Evolutionary conservation across 805 yeast genomes (phyloP).

Genomic region (Ogataea populi-albae): DNA sequence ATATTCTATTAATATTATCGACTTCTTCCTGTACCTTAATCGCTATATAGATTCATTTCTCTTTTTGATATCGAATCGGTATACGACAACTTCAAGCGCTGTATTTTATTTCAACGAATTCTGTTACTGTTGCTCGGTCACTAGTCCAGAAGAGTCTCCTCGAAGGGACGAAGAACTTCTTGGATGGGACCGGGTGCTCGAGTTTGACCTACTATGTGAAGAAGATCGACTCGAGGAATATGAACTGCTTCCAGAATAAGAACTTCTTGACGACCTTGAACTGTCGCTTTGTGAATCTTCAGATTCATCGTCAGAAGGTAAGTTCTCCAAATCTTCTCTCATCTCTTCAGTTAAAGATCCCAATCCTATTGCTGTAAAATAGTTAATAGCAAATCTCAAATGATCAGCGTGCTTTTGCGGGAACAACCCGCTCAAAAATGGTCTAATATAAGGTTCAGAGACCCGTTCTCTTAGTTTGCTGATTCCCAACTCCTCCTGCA

Average conservation of each 20-base stretch:
- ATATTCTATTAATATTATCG: too few relatives aligned
- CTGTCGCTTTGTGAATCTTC: slow-evolving; percentile 9
- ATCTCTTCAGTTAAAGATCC: slow-evolving; percentile 80
- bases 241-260: slow-evolving; percentile 7
- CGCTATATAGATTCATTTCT: too few relatives aligned
- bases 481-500: slow-evolving; percentile 74
- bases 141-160: too few relatives aligned
- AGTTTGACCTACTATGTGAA: slow-evolving; percentile 14
- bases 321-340: slow-evolving; percentile 45
- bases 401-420: slow-evolving; percentile 54
- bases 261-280: slow-evolving; percentile 7
- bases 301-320: slow-evolving; percentile 24
- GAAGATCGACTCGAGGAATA: slow-evolving; percentile 12
- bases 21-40: too few relatives aligned
- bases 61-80: too few relatives aligned
- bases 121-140: too few relatives aligned
- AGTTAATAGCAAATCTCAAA: slow-evolving; percentile 79
- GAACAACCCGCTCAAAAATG: slow-evolving; percentile 56
- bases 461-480: slow-evolving; percentile 47
- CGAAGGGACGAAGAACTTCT: too few relatives aligned
- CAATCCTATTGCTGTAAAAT: slow-evolving; percentile 87
- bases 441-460: slow-evolving; percentile 49
- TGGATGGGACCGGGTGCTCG: slow-evolving; percentile 7
- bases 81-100: too few relatives aligned
- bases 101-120: too few relatives aligned